phyloP scores from a whole-genome alignment of 192 early-diverging fungal species.

The Funneliformis mosseae region DNA sequence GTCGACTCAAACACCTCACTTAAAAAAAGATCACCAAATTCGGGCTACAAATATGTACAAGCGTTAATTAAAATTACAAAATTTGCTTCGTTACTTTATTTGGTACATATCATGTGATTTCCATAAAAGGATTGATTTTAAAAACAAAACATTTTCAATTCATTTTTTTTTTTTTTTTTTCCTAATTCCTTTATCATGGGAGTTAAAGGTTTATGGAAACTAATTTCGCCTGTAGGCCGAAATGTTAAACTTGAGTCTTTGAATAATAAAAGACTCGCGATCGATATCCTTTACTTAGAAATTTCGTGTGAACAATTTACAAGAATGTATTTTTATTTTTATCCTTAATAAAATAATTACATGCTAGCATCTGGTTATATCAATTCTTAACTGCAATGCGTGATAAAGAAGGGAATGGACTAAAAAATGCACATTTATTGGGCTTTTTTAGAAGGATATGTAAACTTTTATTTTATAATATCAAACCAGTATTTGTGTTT shows the following conservation, averaged over 20 bases:
- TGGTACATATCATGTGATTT: too few species aligned
- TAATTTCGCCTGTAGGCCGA: conserved; percentile 77
- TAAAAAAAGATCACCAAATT: too few species aligned
- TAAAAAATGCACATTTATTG: conserved; percentile 83
- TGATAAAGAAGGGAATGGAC: conserved; percentile 80
- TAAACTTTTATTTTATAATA: conserved; percentile 88
- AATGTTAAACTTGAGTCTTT: conserved; percentile 82
- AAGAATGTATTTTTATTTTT: background rate
- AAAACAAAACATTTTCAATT: too few species aligned
- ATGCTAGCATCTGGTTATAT: conserved; percentile 95
- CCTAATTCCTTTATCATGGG: conserved; percentile 68
- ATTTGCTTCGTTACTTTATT: too few species aligned
- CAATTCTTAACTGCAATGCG: conserved; percentile 96
- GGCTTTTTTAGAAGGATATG: conserved; percentile 95
- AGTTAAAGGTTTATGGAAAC: conserved; percentile 91
- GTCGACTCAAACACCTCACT: too few species aligned
- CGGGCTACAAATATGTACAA: too few species aligned
- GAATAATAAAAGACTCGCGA: conserved; percentile 72
- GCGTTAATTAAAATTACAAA: too few species aligned
- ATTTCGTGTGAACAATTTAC: background rate
- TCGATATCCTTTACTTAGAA: conserved; percentile 68
- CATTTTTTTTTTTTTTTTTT: too few species aligned
- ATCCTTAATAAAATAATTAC: conserved; percentile 7
- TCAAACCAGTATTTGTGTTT: conserved; percentile 96
- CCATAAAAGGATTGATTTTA: too few species aligned